Conservation (phyloP, 345 rosid species). For the Psidium guajava region DNA sequence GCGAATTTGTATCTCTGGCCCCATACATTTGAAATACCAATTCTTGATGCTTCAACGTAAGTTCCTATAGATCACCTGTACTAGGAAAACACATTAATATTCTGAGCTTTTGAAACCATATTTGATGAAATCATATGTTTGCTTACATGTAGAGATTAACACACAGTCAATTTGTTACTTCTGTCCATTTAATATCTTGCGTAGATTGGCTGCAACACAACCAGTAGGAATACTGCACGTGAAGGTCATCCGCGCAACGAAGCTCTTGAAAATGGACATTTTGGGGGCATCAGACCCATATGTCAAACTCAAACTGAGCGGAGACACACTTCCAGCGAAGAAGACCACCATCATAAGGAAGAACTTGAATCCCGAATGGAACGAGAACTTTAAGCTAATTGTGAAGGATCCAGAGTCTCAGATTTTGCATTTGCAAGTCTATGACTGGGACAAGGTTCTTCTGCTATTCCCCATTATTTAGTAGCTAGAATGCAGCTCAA, state of each 20-base stretch:
- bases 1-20: constrained; percentile 44
- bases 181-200: neutral
- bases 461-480: neutral
- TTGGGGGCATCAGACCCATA: constrained; percentile 48
- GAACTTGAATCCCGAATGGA: constrained; percentile 45
- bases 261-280: constrained; percentile 35
- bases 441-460: constrained; percentile 45
- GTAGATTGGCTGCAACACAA: constrained; percentile 23
- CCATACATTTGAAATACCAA: constrained; percentile 22
- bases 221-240: constrained; percentile 43
- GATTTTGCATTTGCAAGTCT: constrained; percentile 26
- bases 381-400: constrained; percentile 35
- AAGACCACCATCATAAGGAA: constrained; percentile 30
- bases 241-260: constrained; percentile 30
- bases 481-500: neutral
- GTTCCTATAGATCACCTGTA: constrained; percentile 1
- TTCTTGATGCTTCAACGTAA: constrained; percentile 37
- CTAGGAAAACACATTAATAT: neutral
- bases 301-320: constrained; percentile 28
- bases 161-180: neutral
- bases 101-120: neutral
- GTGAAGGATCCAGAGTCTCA: constrained; percentile 39
- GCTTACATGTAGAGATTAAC: neutral
- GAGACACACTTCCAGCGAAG: constrained; percentile 33
- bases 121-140: neutral